These are phyloP conservation scores for Curvularia spicifera DNA, from an alignment of 2,329 filamentous ascomycete species.

Conservation along the genomic window DNA sequence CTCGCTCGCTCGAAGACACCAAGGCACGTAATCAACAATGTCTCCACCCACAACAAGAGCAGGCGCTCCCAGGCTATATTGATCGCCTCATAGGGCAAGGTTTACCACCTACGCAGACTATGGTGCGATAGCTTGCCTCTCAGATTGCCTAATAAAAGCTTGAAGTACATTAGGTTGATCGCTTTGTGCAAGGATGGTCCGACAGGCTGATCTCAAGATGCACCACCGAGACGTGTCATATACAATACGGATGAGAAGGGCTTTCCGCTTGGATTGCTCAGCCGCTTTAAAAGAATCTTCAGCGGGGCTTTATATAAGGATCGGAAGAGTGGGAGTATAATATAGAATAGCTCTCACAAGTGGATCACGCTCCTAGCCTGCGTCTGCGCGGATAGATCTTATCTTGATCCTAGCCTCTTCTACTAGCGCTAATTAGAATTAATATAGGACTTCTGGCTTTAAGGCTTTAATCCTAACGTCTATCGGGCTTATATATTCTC, in stretches of 20 bases:
- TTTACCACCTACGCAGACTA: no score
- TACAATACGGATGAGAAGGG: no score
- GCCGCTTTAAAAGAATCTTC: conserved; percentile 9
- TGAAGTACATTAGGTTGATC: not conserved
- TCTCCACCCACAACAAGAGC: not conserved
- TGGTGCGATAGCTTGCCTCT: not conserved
- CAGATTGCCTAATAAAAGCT: not conserved
- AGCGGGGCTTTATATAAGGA: conserved; percentile 3
- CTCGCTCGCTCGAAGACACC: not conserved
- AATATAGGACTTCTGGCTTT: no score
- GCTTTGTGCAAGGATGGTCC: not conserved
- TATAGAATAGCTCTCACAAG: conserved; percentile 8
- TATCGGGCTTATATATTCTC: no score
- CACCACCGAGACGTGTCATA: not conserved
- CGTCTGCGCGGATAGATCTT: conserved; percentile 6
- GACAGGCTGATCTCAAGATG: not conserved
- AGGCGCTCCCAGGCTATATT: no score
- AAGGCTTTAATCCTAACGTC: no score
- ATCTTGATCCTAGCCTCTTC: no score
- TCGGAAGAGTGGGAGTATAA: conserved; percentile 1
- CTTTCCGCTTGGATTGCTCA: no score
- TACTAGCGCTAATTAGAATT: no score
- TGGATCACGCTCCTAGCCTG: no score
- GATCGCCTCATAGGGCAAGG: no score
- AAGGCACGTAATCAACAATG: not conserved